Base-by-base conservation (phyloP, 495 filamentous ascomycete genomes). In the Sporormia fimetaria region DNA sequence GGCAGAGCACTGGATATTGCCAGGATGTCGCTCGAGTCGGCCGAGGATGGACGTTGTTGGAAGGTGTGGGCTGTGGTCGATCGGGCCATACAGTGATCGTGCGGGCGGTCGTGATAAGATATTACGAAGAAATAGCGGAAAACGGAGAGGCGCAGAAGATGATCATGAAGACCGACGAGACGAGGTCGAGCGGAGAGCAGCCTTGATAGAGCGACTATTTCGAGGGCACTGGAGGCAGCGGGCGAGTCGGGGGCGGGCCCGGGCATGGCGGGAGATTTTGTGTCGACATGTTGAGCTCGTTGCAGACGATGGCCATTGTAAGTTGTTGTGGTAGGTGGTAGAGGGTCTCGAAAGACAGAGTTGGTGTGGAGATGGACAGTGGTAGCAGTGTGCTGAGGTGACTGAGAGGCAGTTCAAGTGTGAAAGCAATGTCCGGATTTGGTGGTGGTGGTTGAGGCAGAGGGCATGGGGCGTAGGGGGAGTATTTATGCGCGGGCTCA, bases 191-290 rank as follows among this genome's bases (percentile, higher is more conserved):
- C 25, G 25, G 7, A 12, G 25, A 27, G 12, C 25, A 7, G 25
- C 25, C 12, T n/a, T 7, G 25, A 27, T 7, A 7, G 12, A 6
- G 12, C n/a, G 33, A 41, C 25, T 54, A 55, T 42, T 55, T 55
- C n/a, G 47, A 40, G 1, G 82, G 82, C 25, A 85, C 72, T 58
- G 81, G 81, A 58, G 83, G 83, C 14, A 88, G 78, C 65, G 83
- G 83, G 44, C 83, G 74, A 65, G 76, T 83, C 25, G 83, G 83
- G 57, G 83, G 83, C 47, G 83, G 83, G 55, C 83, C 83, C 3
- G 83, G 83, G 74, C 81, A 86, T 51, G 83, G 83, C 69, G 83
- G 83, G 49, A 86, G 77, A 49, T 54, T 57, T 16, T 53, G 70
- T 54, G 75, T 74, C 37, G 78, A 71, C 55, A 75, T 74, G 64